phyloP scores from a whole-genome alignment of 2,329 filamentous ascomycete species.

The Plenodomus biglobosus region DNA sequence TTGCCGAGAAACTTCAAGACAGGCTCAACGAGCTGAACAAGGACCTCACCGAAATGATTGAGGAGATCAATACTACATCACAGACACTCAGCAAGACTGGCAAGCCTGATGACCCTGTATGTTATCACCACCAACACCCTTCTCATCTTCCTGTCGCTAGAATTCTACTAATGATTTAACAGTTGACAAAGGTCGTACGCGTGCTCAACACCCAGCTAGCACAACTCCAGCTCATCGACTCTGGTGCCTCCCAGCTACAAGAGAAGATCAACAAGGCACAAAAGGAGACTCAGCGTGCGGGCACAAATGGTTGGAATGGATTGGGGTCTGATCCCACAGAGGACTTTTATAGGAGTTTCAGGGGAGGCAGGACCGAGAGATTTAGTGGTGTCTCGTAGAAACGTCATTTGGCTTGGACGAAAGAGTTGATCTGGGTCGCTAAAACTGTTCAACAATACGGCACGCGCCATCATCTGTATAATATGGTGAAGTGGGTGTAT shows the following conservation, averaged over 20 bases:
- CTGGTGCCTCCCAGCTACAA: constrained; percentile 77
- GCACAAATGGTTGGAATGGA: constrained; percentile 52
- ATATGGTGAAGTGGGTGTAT: too few species aligned
- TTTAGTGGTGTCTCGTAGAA: constrained; percentile 36
- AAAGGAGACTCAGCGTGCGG: constrained; percentile 67
- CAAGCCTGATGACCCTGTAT: constrained; percentile 60
- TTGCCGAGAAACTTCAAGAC: constrained; percentile 90
- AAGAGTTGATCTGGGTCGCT: too few species aligned
- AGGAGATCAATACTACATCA: constrained; percentile 95
- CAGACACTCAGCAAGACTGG: constrained; percentile 83
- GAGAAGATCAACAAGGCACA: constrained; percentile 81
- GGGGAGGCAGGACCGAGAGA: constrained; percentile 55
- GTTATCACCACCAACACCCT: constrained; percentile 1
- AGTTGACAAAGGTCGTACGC: constrained; percentile 93
- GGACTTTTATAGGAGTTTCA: constrained; percentile 88
- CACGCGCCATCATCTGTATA: too few species aligned
- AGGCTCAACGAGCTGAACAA: constrained; percentile 91
- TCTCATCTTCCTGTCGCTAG: not conserved
- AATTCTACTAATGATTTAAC: constrained; percentile 8
- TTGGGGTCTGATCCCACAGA: constrained; percentile 73
- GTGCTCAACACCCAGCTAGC: constrained; percentile 91
- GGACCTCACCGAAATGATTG: constrained; percentile 93
- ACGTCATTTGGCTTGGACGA: too few species aligned
- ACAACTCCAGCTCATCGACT: constrained; percentile 91
- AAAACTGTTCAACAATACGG: too few species aligned